These are phyloP conservation scores for Paracorniculantispora psalliotae DNA, from an alignment of 2,329 filamentous ascomycete species.

Conservation along the genomic window DNA sequence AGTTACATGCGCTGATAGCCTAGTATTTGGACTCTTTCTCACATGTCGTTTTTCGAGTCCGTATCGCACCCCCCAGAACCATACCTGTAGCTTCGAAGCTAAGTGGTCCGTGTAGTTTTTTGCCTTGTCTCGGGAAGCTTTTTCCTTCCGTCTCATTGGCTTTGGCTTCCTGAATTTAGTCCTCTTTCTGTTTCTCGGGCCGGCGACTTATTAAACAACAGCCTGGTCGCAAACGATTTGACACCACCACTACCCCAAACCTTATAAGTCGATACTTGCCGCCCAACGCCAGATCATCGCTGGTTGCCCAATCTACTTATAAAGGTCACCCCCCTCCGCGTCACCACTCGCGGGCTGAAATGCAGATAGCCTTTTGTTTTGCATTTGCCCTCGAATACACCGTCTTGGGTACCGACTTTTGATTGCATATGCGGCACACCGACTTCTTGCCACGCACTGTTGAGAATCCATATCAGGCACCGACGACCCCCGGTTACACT, in stretches of 20 bases:
- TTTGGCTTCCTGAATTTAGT: background rate
- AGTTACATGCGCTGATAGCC: background rate
- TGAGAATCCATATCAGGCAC: background rate
- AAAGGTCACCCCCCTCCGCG: background rate
- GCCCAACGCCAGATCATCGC: background rate
- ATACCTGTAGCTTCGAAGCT: background rate
- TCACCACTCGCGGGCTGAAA: background rate
- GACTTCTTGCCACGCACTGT: background rate
- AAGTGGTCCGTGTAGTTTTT: background rate
- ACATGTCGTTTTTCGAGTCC: background rate
- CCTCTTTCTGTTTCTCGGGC: background rate
- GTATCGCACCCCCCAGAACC: background rate
- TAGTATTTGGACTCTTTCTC: background rate
- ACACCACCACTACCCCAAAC: background rate
- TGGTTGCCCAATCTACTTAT: background rate
- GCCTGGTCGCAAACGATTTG: background rate
- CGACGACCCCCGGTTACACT: background rate
- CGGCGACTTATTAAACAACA: background rate
- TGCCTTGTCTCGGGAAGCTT: too few relatives aligned
- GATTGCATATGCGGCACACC: background rate
- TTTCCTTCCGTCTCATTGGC: background rate
- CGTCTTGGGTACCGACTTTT: background rate
- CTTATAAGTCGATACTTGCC: constrained; percentile 6
- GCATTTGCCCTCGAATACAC: background rate
- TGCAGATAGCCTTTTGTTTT: background rate